Evolutionary conservation across 2,329 filamentous ascomycete species (phyloP), one percentile per base, ranked within the genome.

Genomic region (Penicillium sclerotiorum): DNA sequence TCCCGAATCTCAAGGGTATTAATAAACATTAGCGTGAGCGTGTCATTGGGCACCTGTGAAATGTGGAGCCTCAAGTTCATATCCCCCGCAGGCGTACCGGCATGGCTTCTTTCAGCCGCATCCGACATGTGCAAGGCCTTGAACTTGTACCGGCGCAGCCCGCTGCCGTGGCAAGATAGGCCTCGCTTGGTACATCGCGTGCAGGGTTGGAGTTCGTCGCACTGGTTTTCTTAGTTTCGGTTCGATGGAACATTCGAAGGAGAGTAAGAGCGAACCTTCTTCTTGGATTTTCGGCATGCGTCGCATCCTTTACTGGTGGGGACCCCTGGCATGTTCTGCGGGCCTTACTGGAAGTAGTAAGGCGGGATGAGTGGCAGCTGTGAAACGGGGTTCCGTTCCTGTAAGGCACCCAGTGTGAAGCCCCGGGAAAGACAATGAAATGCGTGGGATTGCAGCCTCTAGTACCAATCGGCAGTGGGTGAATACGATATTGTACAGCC

Each of bases 141-240:
- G 47, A 66, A 66, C 36, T 57, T 63, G 40, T 55, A 66, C 7
- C 63, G 50, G 27, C 53, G 56, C 41, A 60, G 53, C 5, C 63
- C 63, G 33, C 53, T 56, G 3, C 63, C 62, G 4, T 60, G 25
- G 32, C 62, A 66, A 2, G 38, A 36, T 5, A 65, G 50, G 5
- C 58, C 49, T 20, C 64, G 53, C 22, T 62, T 55, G 8, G 39
- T 11, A 42, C 62, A 66, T 37, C 63, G 51, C 5, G 59, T 52
- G 38, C 62, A 66, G 11, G 63, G 62, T 33, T 61, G 55, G 8
- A 51, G 44, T 41, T 64, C 59, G 39, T 66, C 63, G 23, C 63
- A 66, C 63, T 66, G 32, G 18, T 17, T 15, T 18, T n/a, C 4
- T 44, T 4, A 17, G 3, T 28, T 35, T 45, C 13, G 18, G 15